Evolutionary conservation across 495 filamentous ascomycete genomes (phyloP).

Genomic region (Talaromyces stipitatus): DNA sequence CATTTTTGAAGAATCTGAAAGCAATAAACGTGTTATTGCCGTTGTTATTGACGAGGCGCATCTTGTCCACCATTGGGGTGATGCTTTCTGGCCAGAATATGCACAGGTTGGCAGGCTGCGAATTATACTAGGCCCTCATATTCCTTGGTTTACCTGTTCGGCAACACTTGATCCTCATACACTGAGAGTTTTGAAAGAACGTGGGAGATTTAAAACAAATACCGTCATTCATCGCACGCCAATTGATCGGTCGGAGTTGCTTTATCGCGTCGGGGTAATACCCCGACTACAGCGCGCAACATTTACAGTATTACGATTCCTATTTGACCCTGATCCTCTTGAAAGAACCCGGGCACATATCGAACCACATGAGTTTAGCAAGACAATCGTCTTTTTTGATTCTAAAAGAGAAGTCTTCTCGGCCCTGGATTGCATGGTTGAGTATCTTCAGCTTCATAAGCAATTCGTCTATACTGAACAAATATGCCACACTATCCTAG

Average conservation of each 20-base stretch:
- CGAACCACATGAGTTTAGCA: background rate
- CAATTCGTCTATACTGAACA: background rate
- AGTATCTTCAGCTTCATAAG: background rate
- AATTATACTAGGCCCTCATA: background rate
- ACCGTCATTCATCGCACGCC: background rate
- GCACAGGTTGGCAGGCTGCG: background rate
- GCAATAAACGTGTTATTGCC: background rate
- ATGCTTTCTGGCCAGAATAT: background rate
- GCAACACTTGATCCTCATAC: background rate
- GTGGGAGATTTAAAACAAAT: background rate
- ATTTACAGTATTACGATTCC: background rate
- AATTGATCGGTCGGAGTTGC: background rate
- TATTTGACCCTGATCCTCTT: background rate
- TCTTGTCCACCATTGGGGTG: background rate
- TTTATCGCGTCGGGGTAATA: background rate
- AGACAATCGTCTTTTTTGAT: background rate
- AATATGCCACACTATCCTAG: background rate
- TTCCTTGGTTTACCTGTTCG: background rate
- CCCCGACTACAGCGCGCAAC: background rate
- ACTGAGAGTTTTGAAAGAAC: background rate
- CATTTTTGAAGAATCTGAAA: background rate
- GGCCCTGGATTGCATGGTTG: background rate
- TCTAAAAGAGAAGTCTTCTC: background rate
- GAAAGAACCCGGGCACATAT: background rate
- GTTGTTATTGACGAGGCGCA: conserved; percentile 2